Base-by-base conservation (phyloP, 495 filamentous ascomycete genomes). In the Choiromyces venosus region DNA sequence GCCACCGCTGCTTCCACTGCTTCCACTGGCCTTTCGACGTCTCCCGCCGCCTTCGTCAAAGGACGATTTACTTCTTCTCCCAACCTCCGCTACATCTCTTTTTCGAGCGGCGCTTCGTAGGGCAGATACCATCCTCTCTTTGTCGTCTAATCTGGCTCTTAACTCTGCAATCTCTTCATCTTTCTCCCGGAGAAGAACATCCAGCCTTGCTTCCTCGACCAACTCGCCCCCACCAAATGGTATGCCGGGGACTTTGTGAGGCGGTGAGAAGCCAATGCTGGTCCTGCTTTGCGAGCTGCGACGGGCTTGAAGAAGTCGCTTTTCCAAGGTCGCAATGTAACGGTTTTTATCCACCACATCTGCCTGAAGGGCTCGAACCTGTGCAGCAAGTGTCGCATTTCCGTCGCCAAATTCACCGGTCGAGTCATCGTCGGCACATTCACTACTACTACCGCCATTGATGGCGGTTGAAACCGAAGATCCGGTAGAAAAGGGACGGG, bases 281-380 rank as follows among this genome's bases (percentile, higher is more conserved):
- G 94, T 89, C 36, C 94, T 88, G 2, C 91, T 92, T 69, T 96
- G 93, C 82, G 94, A 97, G 14, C 93, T 92, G 35, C 95, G 89
- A 69, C 96, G 87, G 35, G 96, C 95, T 80, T 99, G 95, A 21
- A 98, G 85, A 0, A 99, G 85, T 12, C 95, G 89, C 80, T 94
- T 93, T 84, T 99, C 95, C 2, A 99, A 84, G 0, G 94, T 97
- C 37, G 90, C 87, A 75, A 98, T 97, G 81, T 99, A 99, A 61
- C 96, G 92, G 76, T 96, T 97, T 84, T 96, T 97, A 83, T 98
- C 96, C 16, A 86, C 87, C 12, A 99, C 87, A 82, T 98, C 95
- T n/a, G 93, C 90, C 82, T 96, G 96, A 46, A 99, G 85, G 1
- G 95, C 92, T 44, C 90, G 87, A 71, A 96, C 91, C 78, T 97